Percentiles rank a stretch among this genome's conserved stretches.
Conservation (phyloP, 148 eudicot genomes). For the Diospyros lotus region DNA sequence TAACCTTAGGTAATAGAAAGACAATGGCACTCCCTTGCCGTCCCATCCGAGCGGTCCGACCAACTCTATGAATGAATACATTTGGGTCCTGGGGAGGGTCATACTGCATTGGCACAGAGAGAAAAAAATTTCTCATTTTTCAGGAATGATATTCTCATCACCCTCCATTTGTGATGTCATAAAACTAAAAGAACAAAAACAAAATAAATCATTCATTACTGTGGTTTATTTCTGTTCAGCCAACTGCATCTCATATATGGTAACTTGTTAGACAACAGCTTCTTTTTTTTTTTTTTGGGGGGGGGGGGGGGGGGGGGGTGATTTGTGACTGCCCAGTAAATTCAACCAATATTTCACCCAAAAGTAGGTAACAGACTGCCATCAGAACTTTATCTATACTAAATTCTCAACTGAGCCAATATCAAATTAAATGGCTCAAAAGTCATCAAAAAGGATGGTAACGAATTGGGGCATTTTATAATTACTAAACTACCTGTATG, state of each 20-base stretch:
- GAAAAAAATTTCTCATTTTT: slow-evolving; percentile 8
- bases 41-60: slow-evolving; percentile 94
- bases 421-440: too few species aligned
- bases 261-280: too few species aligned
- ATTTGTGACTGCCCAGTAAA: too few species aligned
- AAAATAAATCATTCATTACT: not conserved
- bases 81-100: slow-evolving; percentile 97
- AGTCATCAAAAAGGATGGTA: not conserved
- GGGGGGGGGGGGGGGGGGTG: too few species aligned
- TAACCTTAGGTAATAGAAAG: slow-evolving; percentile 82
- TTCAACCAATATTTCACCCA: too few species aligned
- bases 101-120: slow-evolving; percentile 48
- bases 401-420: too few species aligned
- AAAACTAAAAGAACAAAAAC: not conserved
- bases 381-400: too few species aligned
- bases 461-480: not conserved
- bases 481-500: slow-evolving; percentile 53
- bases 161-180: not conserved
- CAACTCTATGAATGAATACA: slow-evolving; percentile 89
- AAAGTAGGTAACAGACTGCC: too few species aligned
- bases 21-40: slow-evolving; percentile 75
- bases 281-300: too few species aligned
- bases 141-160: not conserved
- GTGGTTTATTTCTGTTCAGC: too few species aligned
- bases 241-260: too few species aligned